phyloP scores from a whole-genome alignment of 106 monocot species.

The Phalaenopsis equestris region DNA sequence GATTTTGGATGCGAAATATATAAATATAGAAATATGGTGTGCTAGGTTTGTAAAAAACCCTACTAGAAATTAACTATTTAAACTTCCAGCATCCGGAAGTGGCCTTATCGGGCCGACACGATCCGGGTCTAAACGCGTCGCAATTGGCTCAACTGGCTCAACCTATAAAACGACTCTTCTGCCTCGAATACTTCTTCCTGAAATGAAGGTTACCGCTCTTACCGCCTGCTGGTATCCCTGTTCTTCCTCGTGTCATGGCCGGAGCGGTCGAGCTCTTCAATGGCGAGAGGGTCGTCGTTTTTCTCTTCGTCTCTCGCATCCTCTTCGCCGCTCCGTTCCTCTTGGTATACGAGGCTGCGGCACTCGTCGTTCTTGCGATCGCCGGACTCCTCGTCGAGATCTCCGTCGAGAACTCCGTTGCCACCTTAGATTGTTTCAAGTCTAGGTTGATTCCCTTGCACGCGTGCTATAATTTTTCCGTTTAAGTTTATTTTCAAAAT shows the following conservation, averaged over 20 bases:
- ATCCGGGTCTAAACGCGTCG: too few species aligned
- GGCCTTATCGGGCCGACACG: too few species aligned
- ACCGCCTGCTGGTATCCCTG: too few species aligned
- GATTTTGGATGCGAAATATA: too few species aligned
- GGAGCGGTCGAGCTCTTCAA: constrained; percentile 35
- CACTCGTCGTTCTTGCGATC: constrained; percentile 51
- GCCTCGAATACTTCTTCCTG: too few species aligned
- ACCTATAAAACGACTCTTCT: too few species aligned
- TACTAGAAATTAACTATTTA: too few species aligned
- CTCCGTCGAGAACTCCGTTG: constrained; percentile 39
- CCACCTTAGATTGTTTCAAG: constrained; percentile 40
- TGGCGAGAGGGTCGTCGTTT: constrained; percentile 79
- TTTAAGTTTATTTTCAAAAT: neutral
- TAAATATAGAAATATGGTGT: too few species aligned
- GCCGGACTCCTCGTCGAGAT: constrained; percentile 61
- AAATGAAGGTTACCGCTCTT: too few species aligned
- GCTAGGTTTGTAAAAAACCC: too few species aligned
- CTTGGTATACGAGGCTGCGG: constrained; percentile 43
- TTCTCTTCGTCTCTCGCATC: constrained; percentile 70
- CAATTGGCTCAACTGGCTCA: too few species aligned
- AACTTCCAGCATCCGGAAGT: too few species aligned
- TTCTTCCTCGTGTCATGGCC: constrained; percentile 24
- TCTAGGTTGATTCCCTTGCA: constrained; percentile 35
- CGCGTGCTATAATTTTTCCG: neutral
- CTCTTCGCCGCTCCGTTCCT: constrained; percentile 36